These are phyloP conservation scores for Trypanosoma rangeli DNA, from an alignment of 208 protist species.

Conservation along the genomic window DNA sequence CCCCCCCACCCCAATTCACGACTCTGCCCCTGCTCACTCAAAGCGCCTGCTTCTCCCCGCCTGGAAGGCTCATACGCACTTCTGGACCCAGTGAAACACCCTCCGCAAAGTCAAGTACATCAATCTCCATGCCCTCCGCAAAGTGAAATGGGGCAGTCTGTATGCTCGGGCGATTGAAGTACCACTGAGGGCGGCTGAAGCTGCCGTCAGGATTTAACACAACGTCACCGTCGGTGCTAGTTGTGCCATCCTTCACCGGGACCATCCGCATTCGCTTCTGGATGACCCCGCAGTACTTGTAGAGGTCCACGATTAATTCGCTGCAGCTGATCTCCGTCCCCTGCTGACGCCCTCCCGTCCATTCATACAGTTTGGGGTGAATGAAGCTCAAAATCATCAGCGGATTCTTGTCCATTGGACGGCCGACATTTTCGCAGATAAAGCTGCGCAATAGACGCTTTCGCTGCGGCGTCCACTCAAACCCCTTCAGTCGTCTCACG, in stretches of 20 bases:
- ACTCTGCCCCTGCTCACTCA: neutral
- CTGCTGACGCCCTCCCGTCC: conserved; percentile 23
- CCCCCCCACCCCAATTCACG: no score
- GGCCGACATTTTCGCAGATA: conserved; percentile 29
- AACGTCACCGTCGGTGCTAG: conserved; percentile 31
- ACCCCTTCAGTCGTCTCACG: conserved; percentile 56
- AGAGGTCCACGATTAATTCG: conserved; percentile 73
- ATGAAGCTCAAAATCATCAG: conserved; percentile 52
- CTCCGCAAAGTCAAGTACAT: conserved; percentile 52
- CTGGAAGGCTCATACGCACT: conserved; percentile 41
- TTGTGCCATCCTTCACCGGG: conserved; percentile 13
- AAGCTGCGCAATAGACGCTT: conserved; percentile 19
- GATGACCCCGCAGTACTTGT: conserved; percentile 62
- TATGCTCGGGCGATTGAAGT: conserved; percentile 49
- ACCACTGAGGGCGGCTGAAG: conserved; percentile 42
- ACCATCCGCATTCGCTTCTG: conserved; percentile 46
- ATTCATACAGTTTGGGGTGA: conserved; percentile 41
- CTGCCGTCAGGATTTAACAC: conserved; percentile 27
- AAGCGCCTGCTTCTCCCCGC: neutral
- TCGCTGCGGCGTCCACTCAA: conserved; percentile 32
- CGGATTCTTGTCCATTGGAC: conserved; percentile 34
- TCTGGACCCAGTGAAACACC: conserved; percentile 47
- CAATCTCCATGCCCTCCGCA: conserved; percentile 42
- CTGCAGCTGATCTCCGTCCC: conserved; percentile 51
- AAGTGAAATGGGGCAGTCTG: conserved; percentile 65